Evolutionary conservation across 257 asterid species (phyloP).

Genomic region (Leonotis leonurus): DNA sequence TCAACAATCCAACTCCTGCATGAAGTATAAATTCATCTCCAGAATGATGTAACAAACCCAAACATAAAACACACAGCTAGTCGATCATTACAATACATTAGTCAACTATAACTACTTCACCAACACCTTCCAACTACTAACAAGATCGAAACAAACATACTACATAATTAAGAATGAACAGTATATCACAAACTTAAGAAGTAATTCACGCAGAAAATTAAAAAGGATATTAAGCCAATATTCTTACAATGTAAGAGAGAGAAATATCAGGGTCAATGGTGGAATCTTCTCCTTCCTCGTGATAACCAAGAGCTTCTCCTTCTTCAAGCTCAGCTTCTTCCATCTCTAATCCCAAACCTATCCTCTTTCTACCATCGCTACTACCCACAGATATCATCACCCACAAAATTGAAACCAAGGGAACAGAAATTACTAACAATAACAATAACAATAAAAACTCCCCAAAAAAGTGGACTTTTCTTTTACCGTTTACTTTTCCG

Average conservation of each 20-base stretch:
- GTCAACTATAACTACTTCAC: constrained; percentile 7
- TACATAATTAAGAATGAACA: constrained; percentile 8
- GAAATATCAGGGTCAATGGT: constrained; percentile 89
- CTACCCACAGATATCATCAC: constrained; percentile 74
- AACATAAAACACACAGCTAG: constrained; percentile 11
- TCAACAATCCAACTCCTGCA: constrained; percentile 10
- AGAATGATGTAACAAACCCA: not conserved
- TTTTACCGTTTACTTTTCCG: constrained; percentile 33
- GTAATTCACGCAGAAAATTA: constrained; percentile 4
- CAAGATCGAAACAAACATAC: constrained; percentile 21
- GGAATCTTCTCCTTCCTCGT: constrained; percentile 43
- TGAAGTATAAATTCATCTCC: constrained; percentile 8
- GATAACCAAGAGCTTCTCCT: constrained; percentile 76
- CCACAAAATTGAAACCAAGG: constrained; percentile 1
- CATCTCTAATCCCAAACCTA: constrained; percentile 71
- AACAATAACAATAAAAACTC: constrained; percentile 21
- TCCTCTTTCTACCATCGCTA: constrained; percentile 70
- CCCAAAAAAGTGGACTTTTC: constrained; percentile 15
- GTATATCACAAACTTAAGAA: constrained; percentile 9
- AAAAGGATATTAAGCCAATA: not conserved
- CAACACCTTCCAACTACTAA: not conserved
- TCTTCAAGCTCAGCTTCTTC: constrained; percentile 85
- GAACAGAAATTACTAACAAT: constrained; percentile 5
- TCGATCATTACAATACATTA: not conserved
- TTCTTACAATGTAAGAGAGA: constrained; percentile 87